These are phyloP conservation scores for Candida andamanensis DNA, from an alignment of 805 yeast species.

Conservation along the genomic window DNA sequence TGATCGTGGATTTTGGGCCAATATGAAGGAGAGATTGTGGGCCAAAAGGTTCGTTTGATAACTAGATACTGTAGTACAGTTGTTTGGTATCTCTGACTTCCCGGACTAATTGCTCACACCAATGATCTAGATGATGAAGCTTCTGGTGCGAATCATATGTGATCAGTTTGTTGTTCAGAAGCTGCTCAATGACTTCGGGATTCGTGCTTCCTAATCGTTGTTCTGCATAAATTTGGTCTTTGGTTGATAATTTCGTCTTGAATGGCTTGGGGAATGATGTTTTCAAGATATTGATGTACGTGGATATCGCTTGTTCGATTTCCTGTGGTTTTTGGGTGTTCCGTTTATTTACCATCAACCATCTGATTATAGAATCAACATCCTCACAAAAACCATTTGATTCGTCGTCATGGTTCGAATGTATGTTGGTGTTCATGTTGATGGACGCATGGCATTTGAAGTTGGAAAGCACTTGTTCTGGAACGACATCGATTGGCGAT, in stretches of 20 bases:
- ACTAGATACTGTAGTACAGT: too few relatives aligned
- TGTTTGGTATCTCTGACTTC: too few relatives aligned
- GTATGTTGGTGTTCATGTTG: conserved; percentile 3
- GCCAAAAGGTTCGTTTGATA: conserved; percentile 2
- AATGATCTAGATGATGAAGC: conserved; percentile 10
- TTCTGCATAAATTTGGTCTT: conserved; percentile 30
- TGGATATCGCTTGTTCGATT: conserved; percentile 6
- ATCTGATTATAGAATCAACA: not conserved
- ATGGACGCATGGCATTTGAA: conserved; percentile 13
- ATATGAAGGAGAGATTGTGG: conserved; percentile 22
- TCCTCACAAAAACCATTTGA: conserved; percentile 7
- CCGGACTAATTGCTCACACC: too few relatives aligned
- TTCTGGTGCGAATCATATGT: conserved; percentile 2
- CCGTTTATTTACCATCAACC: too few relatives aligned
- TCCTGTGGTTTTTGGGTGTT: too few relatives aligned
- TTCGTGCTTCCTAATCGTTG: conserved; percentile 21
- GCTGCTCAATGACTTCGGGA: conserved; percentile 6
- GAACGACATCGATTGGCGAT: conserved; percentile 14
- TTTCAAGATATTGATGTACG: conserved; percentile 12
- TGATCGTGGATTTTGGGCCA: conserved; percentile 44
- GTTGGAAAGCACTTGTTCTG: conserved; percentile 20
- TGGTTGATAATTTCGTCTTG: conserved; percentile 26
- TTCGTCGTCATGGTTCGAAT: too few relatives aligned
- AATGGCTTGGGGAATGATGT: conserved; percentile 25
- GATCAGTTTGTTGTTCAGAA: conserved; percentile 4